phyloP scores from a whole-genome alignment of 2,329 filamentous ascomycete species.

The Paecilomyces sp. region DNA sequence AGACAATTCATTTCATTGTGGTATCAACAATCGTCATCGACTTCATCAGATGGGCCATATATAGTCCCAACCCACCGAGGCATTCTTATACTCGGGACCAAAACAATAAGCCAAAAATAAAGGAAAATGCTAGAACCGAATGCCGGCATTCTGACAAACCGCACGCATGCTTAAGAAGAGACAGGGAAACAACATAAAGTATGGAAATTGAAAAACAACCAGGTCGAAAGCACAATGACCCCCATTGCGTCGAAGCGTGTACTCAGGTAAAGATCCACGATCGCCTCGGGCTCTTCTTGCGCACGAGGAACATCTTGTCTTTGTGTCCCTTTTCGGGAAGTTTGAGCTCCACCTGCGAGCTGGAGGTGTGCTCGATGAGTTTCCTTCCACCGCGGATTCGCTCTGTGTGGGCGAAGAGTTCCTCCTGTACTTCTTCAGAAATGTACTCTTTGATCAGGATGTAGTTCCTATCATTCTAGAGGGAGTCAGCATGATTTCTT shows the following conservation, averaged over 20 bases:
- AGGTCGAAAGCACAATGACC: not conserved
- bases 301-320: slow-evolving; percentile 40
- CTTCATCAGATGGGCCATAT: not conserved
- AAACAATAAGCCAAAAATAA: not conserved
- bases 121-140: not conserved
- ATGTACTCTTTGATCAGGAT: slow-evolving; percentile 69
- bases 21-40: not conserved
- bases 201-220: not conserved
- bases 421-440: slow-evolving; percentile 62
- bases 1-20: not conserved
- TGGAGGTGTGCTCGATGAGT: slow-evolving; percentile 27
- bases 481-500: not conserved
- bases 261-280: slow-evolving; percentile 30
- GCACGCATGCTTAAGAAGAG: not conserved
- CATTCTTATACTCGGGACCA: not conserved
- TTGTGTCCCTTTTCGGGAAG: slow-evolving; percentile 32
- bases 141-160: not conserved
- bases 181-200: not conserved
- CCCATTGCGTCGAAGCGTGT: not conserved
- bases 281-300: slow-evolving; percentile 35
- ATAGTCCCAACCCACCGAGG: not conserved
- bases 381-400: slow-evolving; percentile 55
- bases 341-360: slow-evolving; percentile 31
- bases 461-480: slow-evolving; percentile 54
- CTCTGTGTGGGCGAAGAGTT: slow-evolving; percentile 65